Percentiles rank a stretch among this genome's conserved stretches.
phyloP scores from a whole-genome alignment of 2,329 filamentous ascomycete genomes.

The Fusarium succisae region DNA sequence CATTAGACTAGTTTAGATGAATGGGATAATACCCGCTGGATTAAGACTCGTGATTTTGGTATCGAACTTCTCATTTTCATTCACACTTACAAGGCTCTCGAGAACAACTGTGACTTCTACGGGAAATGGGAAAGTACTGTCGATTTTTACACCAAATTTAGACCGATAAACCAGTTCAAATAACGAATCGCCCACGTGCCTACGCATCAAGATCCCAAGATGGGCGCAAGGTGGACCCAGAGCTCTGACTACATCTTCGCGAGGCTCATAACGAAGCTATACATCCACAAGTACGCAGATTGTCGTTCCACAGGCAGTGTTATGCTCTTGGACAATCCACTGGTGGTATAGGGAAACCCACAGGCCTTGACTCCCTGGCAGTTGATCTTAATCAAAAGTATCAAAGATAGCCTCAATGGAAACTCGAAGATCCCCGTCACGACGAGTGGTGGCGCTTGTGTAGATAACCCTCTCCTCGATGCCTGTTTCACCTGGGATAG shows the following conservation, averaged over 20 bases:
- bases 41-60: not conserved
- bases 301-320: too few species aligned
- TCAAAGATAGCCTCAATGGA: too few species aligned
- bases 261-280: too few species aligned
- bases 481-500: too few species aligned
- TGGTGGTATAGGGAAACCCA: too few species aligned
- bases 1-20: not conserved
- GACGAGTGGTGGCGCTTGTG: too few species aligned
- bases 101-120: conserved; percentile 1
- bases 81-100: not conserved
- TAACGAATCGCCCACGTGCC: not conserved
- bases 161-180: not conserved
- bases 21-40: not conserved
- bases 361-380: too few species aligned
- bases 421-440: too few species aligned
- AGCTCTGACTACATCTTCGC: conserved; percentile 33
- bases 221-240: conserved; percentile 25
- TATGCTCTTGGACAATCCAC: too few species aligned
- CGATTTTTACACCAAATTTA: not conserved
- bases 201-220: conserved; percentile 3
- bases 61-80: conserved; percentile 10
- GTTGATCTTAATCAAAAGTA: too few species aligned
- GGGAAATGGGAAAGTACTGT: not conserved
- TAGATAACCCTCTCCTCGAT: too few species aligned
- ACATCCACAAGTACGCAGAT: too few species aligned